phyloP scores from a whole-genome alignment of 2,329 filamentous ascomycete species.

The Thielaviopsis euricoi region DNA sequence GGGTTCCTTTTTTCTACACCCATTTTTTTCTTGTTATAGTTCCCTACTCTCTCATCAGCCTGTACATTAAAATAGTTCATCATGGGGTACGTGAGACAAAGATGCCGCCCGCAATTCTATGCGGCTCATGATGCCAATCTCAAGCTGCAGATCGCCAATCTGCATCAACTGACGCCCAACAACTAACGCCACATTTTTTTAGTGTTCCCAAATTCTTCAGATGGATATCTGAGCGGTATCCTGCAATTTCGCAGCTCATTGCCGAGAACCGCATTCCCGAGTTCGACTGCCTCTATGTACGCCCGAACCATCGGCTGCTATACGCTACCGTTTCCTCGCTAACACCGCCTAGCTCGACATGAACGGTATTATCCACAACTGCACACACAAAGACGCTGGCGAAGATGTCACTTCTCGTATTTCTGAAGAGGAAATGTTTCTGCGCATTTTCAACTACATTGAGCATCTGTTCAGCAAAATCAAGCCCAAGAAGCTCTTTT shows the following conservation, averaged over 20 bases:
- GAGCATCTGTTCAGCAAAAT: constrained; percentile 98
- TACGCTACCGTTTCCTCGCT: background rate
- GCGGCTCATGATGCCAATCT: background rate
- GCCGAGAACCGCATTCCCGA: constrained; percentile 97
- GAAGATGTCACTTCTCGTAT: constrained; percentile 84
- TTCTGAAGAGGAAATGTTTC: constrained; percentile 98
- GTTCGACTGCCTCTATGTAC: constrained; percentile 87
- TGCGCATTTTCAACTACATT: constrained; percentile 99
- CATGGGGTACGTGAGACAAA: background rate
- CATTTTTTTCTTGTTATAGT: background rate
- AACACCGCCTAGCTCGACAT: constrained; percentile 54
- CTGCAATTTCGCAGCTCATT: constrained; percentile 93
- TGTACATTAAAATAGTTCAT: background rate
- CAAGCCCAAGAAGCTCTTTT: constrained; percentile 95
- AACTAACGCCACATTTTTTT: constrained; percentile 5
- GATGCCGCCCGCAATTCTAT: background rate
- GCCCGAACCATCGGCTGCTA: constrained; percentile 13
- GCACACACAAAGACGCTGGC: constrained; percentile 81
- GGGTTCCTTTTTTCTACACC: background rate
- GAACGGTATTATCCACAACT: constrained; percentile 99
- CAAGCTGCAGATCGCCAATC: background rate
- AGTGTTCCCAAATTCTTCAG: constrained; percentile 83
- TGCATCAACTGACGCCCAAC: background rate
- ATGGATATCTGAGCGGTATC: constrained; percentile 99
- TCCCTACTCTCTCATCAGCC: background rate